Evolutionary conservation across 345 rosid genomes (phyloP).

Genomic region (Rhizophora apiculata): DNA sequence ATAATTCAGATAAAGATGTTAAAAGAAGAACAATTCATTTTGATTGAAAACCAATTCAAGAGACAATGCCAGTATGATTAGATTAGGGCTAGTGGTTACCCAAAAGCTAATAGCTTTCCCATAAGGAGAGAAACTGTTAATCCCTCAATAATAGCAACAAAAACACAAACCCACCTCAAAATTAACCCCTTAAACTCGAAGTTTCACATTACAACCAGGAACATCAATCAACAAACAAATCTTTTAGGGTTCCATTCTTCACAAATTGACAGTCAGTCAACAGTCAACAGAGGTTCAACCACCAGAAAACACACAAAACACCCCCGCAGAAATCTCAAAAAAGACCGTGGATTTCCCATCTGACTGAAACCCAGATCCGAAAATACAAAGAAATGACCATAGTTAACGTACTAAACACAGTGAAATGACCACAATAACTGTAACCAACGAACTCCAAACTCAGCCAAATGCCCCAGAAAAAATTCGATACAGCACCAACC

Average conservation of each 20-base stretch:
- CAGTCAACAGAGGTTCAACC: conserved; percentile 25
- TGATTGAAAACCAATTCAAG: conserved; percentile 22
- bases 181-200: conserved; percentile 19
- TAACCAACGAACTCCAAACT: conserved; percentile 27
- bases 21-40: conserved; percentile 17
- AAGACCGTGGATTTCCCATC: conserved; percentile 32
- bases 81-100: conserved; percentile 43
- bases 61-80: conserved; percentile 19
- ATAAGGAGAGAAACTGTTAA: conserved; percentile 10
- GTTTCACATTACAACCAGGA: conserved; percentile 8
- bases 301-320: conserved; percentile 22
- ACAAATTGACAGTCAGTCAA: conserved; percentile 36
- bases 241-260: conserved; percentile 43
- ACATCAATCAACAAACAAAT: conserved; percentile 23
- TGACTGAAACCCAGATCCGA: conserved; percentile 39
- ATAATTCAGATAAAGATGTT: conserved; percentile 8
- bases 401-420: conserved; percentile 52
- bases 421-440: conserved; percentile 45
- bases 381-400: conserved; percentile 23
- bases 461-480: conserved; percentile 13
- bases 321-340: conserved; percentile 36
- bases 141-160: conserved; percentile 9
- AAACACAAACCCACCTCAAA: conserved; percentile 26
- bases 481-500: conserved; percentile 14
- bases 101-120: conserved; percentile 7